Percentiles rank a stretch among this genome's conserved stretches.
These are phyloP conservation scores for Phytophthora melonis DNA, from an alignment of 352 stramenopile species.

Conservation along the genomic window DNA sequence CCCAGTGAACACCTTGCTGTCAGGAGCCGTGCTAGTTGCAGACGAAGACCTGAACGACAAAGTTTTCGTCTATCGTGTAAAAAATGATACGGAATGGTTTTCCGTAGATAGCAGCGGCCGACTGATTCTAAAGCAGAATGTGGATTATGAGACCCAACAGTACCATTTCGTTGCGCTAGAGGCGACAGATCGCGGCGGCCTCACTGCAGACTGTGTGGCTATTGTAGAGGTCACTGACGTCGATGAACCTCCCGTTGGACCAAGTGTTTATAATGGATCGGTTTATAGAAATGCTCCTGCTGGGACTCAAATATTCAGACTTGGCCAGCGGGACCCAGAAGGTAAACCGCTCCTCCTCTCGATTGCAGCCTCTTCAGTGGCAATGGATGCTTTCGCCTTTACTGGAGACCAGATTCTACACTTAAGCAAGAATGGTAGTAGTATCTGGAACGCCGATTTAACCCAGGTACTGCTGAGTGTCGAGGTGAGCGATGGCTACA, in stretches of 20 bases:
- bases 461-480: conserved; percentile 21
- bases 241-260: conserved; percentile 48
- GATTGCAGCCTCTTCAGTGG: conserved; percentile 11
- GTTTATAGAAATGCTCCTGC: conserved; percentile 32
- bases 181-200: conserved; percentile 38
- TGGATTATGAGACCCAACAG: conserved; percentile 52
- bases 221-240: conserved; percentile 51
- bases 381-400: conserved; percentile 16
- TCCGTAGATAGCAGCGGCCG: conserved; percentile 41
- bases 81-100: conserved; percentile 39
- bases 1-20: conserved; percentile 20
- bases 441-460: background rate
- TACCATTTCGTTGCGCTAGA: conserved; percentile 44
- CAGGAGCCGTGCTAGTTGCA: conserved; percentile 3
- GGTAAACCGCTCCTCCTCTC: conserved; percentile 13
- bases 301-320: conserved; percentile 27
- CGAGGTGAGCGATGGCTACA: conserved; percentile 32
- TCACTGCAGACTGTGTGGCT: conserved; percentile 46
- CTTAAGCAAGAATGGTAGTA: conserved; percentile 16
- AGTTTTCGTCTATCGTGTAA: conserved; percentile 28
- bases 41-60: conserved; percentile 36
- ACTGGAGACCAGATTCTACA: conserved; percentile 26
- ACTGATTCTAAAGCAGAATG: conserved; percentile 35
- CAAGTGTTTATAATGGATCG: conserved; percentile 41
- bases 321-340: conserved; percentile 33